A percentile compares a stretch with the other conserved stretches of the same genome.
phyloP scores from a whole-genome alignment of 192 early-diverging fungal genomes.

The Lunasporangiospora selenospora region DNA sequence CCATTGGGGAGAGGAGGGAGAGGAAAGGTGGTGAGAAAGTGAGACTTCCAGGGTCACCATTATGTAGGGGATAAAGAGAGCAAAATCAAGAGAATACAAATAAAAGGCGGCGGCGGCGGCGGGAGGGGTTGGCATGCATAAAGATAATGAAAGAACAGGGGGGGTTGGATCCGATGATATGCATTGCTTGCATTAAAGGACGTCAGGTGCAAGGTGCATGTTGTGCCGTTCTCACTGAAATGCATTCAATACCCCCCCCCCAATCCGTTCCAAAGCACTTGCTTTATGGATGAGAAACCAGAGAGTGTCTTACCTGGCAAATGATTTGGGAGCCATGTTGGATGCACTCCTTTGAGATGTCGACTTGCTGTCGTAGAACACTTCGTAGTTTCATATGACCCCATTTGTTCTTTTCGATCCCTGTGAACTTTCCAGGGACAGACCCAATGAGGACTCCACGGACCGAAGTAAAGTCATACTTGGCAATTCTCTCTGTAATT shows the following conservation, averaged over 20 bases:
- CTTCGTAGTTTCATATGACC: slow-evolving; percentile 55
- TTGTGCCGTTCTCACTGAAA: neutral
- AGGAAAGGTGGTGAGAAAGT: no score
- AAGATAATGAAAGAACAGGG: no score
- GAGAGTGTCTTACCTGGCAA: slow-evolving; percentile 51
- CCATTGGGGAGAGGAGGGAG: no score
- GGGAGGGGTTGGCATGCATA: no score
- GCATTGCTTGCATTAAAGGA: no score
- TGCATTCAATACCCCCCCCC: neutral
- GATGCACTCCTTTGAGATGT: slow-evolving; percentile 20
- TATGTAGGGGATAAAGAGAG: no score
- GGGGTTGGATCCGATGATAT: no score
- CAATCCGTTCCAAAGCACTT: slow-evolving; percentile 4
- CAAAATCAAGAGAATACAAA: no score
- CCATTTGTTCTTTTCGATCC: slow-evolving; percentile 53
- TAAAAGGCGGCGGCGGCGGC: no score
- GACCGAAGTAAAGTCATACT: slow-evolving; percentile 59
- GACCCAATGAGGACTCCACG: slow-evolving; percentile 63
- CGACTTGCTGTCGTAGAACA: slow-evolving; percentile 47
- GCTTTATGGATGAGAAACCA: no score
- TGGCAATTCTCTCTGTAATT: slow-evolving; percentile 39
- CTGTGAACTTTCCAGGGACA: slow-evolving; percentile 63
- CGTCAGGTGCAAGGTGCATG: no score
- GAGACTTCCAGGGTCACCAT: no score
- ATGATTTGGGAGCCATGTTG: slow-evolving; percentile 48